Evolutionary conservation across 2,329 filamentous ascomycete genomes (phyloP).

Genomic region (Aspergillus puulaauensis): DNA sequence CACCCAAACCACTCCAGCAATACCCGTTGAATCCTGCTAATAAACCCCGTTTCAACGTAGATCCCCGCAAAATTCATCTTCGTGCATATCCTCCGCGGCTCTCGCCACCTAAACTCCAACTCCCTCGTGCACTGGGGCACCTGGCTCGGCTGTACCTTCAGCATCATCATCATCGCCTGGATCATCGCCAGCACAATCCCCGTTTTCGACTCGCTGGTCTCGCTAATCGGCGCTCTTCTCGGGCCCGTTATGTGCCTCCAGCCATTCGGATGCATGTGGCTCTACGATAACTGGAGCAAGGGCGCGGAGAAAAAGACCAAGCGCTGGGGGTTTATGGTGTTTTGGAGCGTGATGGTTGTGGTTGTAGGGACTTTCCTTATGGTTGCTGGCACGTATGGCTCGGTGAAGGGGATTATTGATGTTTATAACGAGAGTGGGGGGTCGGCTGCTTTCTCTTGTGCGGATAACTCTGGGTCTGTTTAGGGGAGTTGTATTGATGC

Average conservation of each 20-base stretch:
- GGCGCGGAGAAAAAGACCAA: not conserved
- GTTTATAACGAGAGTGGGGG: slow-evolving; percentile 36
- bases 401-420: slow-evolving; percentile 41
- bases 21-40: too few relatives aligned
- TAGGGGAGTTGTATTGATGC: not conserved
- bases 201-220: slow-evolving; percentile 19
- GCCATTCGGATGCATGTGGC: slow-evolving; percentile 19
- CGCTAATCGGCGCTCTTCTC: slow-evolving; percentile 20
- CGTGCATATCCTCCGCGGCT: slow-evolving; percentile 16
- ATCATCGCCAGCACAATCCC: slow-evolving; percentile 24
- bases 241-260: slow-evolving; percentile 19
- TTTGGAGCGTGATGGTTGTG: slow-evolving; percentile 36
- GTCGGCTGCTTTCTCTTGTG: slow-evolving; percentile 44
- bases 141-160: slow-evolving; percentile 20
- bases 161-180: slow-evolving; percentile 16
- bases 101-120: slow-evolving; percentile 16
- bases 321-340: slow-evolving; percentile 22
- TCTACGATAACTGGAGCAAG: slow-evolving; percentile 36
- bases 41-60: not conserved
- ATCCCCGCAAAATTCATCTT: slow-evolving; percentile 11
- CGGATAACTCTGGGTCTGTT: slow-evolving; percentile 39
- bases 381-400: slow-evolving; percentile 48
- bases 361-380: slow-evolving; percentile 43
- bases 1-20: too few relatives aligned
- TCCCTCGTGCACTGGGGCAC: slow-evolving; percentile 17